Conservation (phyloP, 169 alveolate genomes). For the Theileria orientalis region DNA sequence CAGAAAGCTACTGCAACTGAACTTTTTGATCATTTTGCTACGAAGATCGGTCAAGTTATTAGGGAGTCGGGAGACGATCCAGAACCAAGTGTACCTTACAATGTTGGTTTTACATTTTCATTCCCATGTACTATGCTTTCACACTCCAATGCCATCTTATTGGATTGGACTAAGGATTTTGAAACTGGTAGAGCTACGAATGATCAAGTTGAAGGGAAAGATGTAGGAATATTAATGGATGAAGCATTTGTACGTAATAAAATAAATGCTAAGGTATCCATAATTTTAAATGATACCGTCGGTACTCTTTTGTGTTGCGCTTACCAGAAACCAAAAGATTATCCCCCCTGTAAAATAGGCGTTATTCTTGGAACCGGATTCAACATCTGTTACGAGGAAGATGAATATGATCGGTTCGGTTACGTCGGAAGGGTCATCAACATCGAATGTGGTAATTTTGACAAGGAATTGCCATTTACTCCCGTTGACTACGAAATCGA, state of each 20-base stretch:
- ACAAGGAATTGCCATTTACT: conserved; percentile 80
- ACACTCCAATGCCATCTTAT: conserved; percentile 68
- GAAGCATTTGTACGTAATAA: conserved; percentile 78
- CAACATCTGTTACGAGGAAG: conserved; percentile 85
- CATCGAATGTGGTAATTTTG: conserved; percentile 86
- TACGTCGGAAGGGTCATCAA: conserved; percentile 82
- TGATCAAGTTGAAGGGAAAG: conserved; percentile 89
- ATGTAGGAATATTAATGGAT: conserved; percentile 81
- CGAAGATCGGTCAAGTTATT: conserved; percentile 67
- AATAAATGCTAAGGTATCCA: conserved; percentile 77
- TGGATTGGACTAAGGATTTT: conserved; percentile 90
- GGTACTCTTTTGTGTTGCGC: conserved; percentile 88
- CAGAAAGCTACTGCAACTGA: conserved; percentile 79
- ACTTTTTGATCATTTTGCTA: conserved; percentile 80
- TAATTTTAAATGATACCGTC: conserved; percentile 86
- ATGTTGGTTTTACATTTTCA: conserved; percentile 83
- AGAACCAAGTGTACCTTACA: conserved; percentile 42
- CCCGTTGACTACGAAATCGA: conserved; percentile 81
- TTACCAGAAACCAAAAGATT: conserved; percentile 73
- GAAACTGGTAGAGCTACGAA: conserved; percentile 87
- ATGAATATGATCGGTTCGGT: conserved; percentile 77
- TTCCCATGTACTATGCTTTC: conserved; percentile 82
- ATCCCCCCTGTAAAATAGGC: conserved; percentile 81
- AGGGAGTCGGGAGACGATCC: conserved; percentile 69
- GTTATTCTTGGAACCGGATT: conserved; percentile 87